A percentile compares a stretch with the other conserved stretches of the same genome.
Evolutionary conservation across 768 basidiomycete species (phyloP).

Genomic region (Polyporus arcularius): DNA sequence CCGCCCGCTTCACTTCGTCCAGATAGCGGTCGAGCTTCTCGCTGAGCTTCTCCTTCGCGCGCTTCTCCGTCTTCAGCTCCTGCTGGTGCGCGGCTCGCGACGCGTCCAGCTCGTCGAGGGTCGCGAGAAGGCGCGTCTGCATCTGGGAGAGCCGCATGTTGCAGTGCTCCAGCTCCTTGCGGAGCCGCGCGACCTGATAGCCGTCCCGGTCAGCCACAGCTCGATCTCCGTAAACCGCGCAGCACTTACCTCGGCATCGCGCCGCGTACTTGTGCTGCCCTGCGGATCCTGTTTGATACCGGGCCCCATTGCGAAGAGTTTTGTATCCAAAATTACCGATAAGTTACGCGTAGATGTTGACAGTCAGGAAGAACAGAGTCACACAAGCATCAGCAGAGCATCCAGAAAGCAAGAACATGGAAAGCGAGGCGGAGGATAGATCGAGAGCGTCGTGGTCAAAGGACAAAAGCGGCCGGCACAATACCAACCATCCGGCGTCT

Average conservation of each 20-base stretch:
- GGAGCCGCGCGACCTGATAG: slow-evolving; percentile 2
- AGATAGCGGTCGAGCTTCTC: slow-evolving; percentile 40
- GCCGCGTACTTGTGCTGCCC: not conserved
- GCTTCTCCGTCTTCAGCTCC: slow-evolving; percentile 40
- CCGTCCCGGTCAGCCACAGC: too few relatives aligned
- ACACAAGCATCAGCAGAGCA: slow-evolving; percentile 2
- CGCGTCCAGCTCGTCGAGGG: slow-evolving; percentile 52
- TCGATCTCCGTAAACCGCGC: not conserved
- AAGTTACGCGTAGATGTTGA: slow-evolving; percentile 3
- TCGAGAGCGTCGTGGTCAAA: slow-evolving; percentile 19
- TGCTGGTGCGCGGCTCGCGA: slow-evolving; percentile 39
- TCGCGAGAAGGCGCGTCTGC: slow-evolving; percentile 48
- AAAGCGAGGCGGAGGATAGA: not conserved
- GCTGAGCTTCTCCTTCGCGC: slow-evolving; percentile 37
- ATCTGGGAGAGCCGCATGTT: slow-evolving; percentile 34
- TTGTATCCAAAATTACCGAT: not conserved
- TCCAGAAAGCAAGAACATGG: slow-evolving; percentile 3
- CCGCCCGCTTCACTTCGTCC: slow-evolving; percentile 33
- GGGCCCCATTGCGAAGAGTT: not conserved
- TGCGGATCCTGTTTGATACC: not conserved
- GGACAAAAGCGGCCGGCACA: too few relatives aligned
- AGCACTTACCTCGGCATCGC: slow-evolving; percentile 4
- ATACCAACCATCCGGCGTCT: too few relatives aligned
- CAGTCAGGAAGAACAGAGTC: not conserved
- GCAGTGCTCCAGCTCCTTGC: slow-evolving; percentile 6